Evolutionary conservation across 768 basidiomycete species (phyloP).

Genomic region (Sistotremastrum suecicum): DNA sequence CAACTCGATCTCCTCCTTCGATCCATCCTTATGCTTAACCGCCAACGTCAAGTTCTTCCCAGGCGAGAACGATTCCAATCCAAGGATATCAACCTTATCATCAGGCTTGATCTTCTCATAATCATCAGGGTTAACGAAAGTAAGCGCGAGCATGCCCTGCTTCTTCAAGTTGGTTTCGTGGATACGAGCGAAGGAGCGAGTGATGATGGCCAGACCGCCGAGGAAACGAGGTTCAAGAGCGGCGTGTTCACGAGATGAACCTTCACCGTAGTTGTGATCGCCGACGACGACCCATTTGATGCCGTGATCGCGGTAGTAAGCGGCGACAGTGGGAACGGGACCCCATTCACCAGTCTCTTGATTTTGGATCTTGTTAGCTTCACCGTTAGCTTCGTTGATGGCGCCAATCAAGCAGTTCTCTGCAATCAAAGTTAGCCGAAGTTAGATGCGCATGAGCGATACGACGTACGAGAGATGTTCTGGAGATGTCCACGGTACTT

Average conservation of each 20-base stretch:
- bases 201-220: slow-evolving; percentile 91
- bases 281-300: slow-evolving; percentile 98
- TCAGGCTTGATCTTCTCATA: slow-evolving; percentile 84
- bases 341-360: slow-evolving; percentile 76
- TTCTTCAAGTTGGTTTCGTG: slow-evolving; percentile 99
- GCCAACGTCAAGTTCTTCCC: slow-evolving; percentile 82
- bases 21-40: slow-evolving; percentile 73
- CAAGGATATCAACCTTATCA: slow-evolving; percentile 83
- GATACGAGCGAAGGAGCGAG: slow-evolving; percentile 93
- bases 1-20: slow-evolving; percentile 59
- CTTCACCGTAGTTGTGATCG: slow-evolving; percentile 94
- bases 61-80: slow-evolving; percentile 78
- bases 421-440: slow-evolving; percentile 14
- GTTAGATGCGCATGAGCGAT: not conserved
- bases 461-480: slow-evolving; percentile 79
- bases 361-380: slow-evolving; percentile 94
- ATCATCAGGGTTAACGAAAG: slow-evolving; percentile 82
- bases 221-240: slow-evolving; percentile 93
- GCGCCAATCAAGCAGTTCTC: slow-evolving; percentile 98
- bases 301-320: slow-evolving; percentile 76
- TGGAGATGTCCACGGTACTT: slow-evolving; percentile 98
- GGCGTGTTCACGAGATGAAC: slow-evolving; percentile 96
- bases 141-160: slow-evolving; percentile 96
- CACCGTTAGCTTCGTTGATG: slow-evolving; percentile 88
- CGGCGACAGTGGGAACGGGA: slow-evolving; percentile 73